Percentiles rank a stretch among this genome's conserved stretches.
These are phyloP conservation scores for Mortierella sp. DNA, from an alignment of 371 early-diverging fungal species.

Conservation along the genomic window DNA sequence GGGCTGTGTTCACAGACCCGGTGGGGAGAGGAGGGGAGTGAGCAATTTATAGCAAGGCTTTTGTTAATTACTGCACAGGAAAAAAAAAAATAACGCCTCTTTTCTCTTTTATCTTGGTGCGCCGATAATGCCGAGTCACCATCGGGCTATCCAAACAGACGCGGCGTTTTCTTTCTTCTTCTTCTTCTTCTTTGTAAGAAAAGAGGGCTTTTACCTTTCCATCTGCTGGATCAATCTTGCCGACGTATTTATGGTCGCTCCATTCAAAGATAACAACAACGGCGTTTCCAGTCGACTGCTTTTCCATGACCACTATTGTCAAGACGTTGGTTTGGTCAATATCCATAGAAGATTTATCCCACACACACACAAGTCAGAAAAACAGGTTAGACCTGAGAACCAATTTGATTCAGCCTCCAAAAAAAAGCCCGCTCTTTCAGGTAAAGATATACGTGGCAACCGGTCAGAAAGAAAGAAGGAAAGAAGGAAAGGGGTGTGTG, in stretches of 20 bases:
- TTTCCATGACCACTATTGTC: slow-evolving; percentile 57
- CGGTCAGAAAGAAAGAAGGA: background rate
- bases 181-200: background rate
- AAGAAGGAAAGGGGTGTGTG: background rate
- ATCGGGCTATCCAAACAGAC: too few relatives aligned
- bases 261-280: slow-evolving; percentile 68
- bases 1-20: slow-evolving; percentile 32
- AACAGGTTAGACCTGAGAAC: too few relatives aligned
- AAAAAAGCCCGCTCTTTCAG: too few relatives aligned
- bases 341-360: background rate
- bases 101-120: too few relatives aligned
- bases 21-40: too few relatives aligned
- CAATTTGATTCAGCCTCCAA: too few relatives aligned
- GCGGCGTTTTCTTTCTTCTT: background rate
- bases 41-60: background rate
- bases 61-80: background rate
- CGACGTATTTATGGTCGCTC: slow-evolving; percentile 62
- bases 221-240: slow-evolving; percentile 29
- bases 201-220: slow-evolving; percentile 22
- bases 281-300: slow-evolving; percentile 56
- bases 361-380: too few relatives aligned
- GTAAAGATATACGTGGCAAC: too few relatives aligned
- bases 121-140: too few relatives aligned
- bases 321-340: background rate
- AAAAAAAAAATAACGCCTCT: too few relatives aligned